phyloP scores from a whole-genome alignment of 2,329 filamentous ascomycete species.

The Microdochium trichocladiopsis region DNA sequence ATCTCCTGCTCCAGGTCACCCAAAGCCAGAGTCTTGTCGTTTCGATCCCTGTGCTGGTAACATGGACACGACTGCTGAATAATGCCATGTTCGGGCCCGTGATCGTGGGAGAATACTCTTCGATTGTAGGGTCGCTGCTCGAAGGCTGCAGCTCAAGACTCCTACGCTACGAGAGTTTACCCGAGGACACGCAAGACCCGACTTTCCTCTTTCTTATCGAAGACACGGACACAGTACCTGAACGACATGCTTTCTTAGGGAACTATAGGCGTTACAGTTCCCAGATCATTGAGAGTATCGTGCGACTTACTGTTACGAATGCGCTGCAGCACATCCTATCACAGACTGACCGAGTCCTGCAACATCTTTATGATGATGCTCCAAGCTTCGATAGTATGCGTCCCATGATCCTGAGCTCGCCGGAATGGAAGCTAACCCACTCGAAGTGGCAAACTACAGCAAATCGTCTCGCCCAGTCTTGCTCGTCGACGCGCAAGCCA shows the following conservation, averaged over 20 bases:
- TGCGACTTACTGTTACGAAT: slow-evolving; percentile 73
- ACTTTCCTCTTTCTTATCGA: slow-evolving; percentile 80
- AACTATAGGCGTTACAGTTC: slow-evolving; percentile 92
- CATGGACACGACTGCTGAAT: slow-evolving; percentile 77
- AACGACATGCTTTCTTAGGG: slow-evolving; percentile 88
- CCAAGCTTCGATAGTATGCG: slow-evolving; percentile 59
- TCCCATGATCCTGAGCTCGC: neutral
- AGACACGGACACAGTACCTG: slow-evolving; percentile 90
- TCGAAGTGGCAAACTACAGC: slow-evolving; percentile 47
- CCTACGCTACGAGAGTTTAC: slow-evolving; percentile 80
- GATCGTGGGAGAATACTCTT: slow-evolving; percentile 49
- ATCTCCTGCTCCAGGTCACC: slow-evolving; percentile 71
- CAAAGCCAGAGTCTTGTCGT: slow-evolving; percentile 84
- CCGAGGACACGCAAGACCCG: slow-evolving; percentile 73
- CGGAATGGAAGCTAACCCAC: slow-evolving; percentile 8
- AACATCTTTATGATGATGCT: slow-evolving; percentile 66
- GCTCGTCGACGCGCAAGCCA: slow-evolving; percentile 80
- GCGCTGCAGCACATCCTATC: slow-evolving; percentile 83
- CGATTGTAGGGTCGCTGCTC: slow-evolving; percentile 65
- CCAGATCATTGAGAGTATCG: slow-evolving; percentile 80
- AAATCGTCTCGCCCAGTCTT: slow-evolving; percentile 69
- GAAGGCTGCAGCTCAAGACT: slow-evolving; percentile 78
- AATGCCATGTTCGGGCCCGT: slow-evolving; percentile 60
- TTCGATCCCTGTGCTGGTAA: slow-evolving; percentile 85
- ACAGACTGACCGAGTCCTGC: slow-evolving; percentile 66